Evolutionary conservation across 768 basidiomycete species (phyloP).

Genomic region (Goffeauzyma gilvescens): DNA sequence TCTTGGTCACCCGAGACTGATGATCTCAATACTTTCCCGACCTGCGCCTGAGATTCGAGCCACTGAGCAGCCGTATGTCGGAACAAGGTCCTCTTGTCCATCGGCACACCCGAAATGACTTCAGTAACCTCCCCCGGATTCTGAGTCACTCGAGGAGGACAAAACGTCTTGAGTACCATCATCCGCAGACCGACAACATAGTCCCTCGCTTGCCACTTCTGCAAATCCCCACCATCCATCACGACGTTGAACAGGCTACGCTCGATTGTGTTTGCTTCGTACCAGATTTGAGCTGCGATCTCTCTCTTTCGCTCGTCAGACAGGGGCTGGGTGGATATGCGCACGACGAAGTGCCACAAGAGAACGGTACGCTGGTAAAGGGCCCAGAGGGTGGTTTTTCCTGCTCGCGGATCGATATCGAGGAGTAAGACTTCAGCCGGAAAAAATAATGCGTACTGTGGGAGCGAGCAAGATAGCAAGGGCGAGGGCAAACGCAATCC

Average conservation of each 20-base stretch:
- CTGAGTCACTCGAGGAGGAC: no score
- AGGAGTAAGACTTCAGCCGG: constrained; percentile 8
- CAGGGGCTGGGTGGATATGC: background rate
- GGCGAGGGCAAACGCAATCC: no score
- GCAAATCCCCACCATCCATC: constrained; percentile 3
- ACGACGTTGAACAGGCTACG: constrained; percentile 6
- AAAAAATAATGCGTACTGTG: constrained; percentile 11
- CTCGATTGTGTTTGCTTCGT: constrained; percentile 10
- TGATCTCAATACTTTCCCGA: background rate
- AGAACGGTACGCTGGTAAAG: constrained; percentile 9
- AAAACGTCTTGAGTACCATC: constrained; percentile 5
- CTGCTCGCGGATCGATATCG: constrained; percentile 5
- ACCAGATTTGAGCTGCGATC: constrained; percentile 4
- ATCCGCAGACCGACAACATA: constrained; percentile 6
- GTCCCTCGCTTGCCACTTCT: constrained; percentile 10
- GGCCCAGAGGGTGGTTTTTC: constrained; percentile 11
- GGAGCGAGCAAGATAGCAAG: background rate
- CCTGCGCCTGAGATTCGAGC: constrained; percentile 4
- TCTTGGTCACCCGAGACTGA: background rate
- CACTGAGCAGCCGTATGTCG: constrained; percentile 1
- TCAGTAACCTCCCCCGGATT: background rate
- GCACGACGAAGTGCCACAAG: constrained; percentile 9
- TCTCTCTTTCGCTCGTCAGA: background rate
- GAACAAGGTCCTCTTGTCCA: background rate
- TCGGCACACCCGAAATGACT: background rate